Evolutionary conservation across 148 eudicot genomes (phyloP).

Genomic region (Mesembryanthemum crystallinum): DNA sequence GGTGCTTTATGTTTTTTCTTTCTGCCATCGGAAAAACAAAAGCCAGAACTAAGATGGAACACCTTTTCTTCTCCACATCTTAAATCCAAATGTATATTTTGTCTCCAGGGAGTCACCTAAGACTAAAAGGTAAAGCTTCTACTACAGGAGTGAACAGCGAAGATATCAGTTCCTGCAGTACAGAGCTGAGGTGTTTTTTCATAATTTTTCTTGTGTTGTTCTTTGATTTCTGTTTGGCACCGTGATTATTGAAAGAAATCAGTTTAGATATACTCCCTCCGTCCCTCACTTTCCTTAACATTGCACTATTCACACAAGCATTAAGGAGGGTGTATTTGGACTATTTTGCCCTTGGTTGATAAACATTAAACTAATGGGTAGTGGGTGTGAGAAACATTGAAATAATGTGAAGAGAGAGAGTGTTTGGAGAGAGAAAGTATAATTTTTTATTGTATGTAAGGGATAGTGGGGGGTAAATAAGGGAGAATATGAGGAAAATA

Average conservation of each 20-base stretch:
- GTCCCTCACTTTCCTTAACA: too few species aligned
- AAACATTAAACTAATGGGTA: too few species aligned
- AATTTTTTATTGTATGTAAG: too few species aligned
- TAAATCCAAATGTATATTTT: not conserved
- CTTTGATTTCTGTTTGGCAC: not conserved
- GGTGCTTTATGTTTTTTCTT: constrained; percentile 9
- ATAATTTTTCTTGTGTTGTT: not conserved
- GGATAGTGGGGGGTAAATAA: too few species aligned
- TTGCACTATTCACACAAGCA: too few species aligned
- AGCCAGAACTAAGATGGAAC: not conserved
- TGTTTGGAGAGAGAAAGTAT: too few species aligned
- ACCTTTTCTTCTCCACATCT: not conserved
- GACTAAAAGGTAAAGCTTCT: not conserved
- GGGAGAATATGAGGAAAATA: too few species aligned
- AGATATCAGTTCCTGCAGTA: constrained; percentile 17
- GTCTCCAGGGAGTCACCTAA: not conserved
- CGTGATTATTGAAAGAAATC: not conserved
- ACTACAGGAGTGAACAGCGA: not conserved
- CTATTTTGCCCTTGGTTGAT: too few species aligned
- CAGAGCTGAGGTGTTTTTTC: constrained; percentile 6
- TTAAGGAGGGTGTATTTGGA: too few species aligned
- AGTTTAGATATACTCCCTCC: not conserved
- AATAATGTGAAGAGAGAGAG: too few species aligned
- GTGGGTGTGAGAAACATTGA: too few species aligned
- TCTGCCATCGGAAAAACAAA: not conserved